phyloP scores from a whole-genome alignment of 768 basidiomycete genomes.

The Termitomyces sp. region DNA sequence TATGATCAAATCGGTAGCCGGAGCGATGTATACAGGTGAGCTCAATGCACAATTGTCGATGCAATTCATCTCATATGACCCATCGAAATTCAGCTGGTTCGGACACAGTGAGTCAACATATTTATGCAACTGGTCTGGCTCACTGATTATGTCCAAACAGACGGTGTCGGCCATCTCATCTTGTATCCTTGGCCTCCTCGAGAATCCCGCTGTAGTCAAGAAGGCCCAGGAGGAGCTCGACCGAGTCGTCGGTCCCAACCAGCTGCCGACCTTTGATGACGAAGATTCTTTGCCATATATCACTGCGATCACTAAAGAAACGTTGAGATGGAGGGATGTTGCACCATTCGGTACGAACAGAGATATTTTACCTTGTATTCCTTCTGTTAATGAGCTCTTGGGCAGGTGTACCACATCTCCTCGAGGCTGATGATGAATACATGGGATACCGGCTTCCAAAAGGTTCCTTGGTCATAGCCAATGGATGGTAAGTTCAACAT shows the following conservation, averaged over 20 bases:
- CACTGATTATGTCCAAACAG: conserved; percentile 12
- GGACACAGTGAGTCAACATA: conserved; percentile 21
- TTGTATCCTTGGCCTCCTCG: conserved; percentile 29
- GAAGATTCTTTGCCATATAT: conserved; percentile 27
- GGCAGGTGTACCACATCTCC: conserved; percentile 29
- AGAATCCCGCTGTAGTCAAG: conserved; percentile 24
- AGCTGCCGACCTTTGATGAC: conserved; percentile 30
- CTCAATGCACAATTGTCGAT: too few relatives aligned
- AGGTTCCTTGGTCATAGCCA: conserved; percentile 26
- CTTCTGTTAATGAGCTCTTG: not conserved
- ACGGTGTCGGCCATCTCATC: conserved; percentile 21
- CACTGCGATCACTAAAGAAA: conserved; percentile 30
- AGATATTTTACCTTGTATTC: not conserved
- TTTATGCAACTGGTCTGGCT: too few relatives aligned
- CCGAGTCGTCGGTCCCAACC: conserved; percentile 22
- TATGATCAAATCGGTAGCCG: conserved; percentile 21
- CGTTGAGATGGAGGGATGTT: conserved; percentile 26
- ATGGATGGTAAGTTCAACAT: conserved; percentile 24
- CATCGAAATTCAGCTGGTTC: conserved; percentile 19
- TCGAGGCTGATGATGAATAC: conserved; percentile 30
- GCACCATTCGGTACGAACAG: conserved; percentile 19
- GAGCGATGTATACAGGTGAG: conserved; percentile 25
- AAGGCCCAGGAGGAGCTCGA: conserved; percentile 32
- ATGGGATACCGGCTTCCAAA: conserved; percentile 33
- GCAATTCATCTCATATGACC: not conserved